Evolutionary conservation across 495 filamentous ascomycete genomes (phyloP), one percentile per base, ranked within the genome.

Genomic region (Neurospora sp.): DNA sequence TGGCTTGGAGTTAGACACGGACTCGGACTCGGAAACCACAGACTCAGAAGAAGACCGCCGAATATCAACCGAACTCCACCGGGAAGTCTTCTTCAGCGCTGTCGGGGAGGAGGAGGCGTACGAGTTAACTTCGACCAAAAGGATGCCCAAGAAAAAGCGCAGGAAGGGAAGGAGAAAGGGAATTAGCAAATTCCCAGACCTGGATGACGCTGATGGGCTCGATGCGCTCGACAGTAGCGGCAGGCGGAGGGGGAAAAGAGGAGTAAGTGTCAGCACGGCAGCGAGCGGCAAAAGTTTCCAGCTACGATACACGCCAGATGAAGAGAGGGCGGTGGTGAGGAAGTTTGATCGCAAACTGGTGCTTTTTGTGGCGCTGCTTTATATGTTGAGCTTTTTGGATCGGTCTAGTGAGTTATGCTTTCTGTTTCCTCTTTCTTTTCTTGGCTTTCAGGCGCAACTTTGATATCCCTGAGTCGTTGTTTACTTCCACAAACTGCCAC

Each of bases 381-480:
- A 97, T 78, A 86, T 95, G 84, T 84, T 98, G 40, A 90, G 88
- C 66, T 95, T 96, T 79, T 79, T 94, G 71, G 92, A 94, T 79
- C 86, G 92, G 75, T 93, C 90, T 4, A 93, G 91, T 93, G 84
- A 71, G 88, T 83, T 37, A 3, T 39, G 38, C 9, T 39, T 11
- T 39, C 38, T 39, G 38, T 42, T 24, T 19, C 13, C 34, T 71
- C 17, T 19, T 39, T 38, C 5, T 66, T 28, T 40, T 34, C 43
- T 71, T 39, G 28, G 17, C 9, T 48, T 48, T 21, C 9, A 11
- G 19, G 43, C 3, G n/a, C 43, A 45, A 8, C 19, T n/a, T 8
- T 5, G 2, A 21, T 21, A 19, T 21, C 6, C 19, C 3, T 10
- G n/a, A 11, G 38, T 39, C 19, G n/a, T 21, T 21, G n/a, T 48